These are phyloP conservation scores for Musa itinerans DNA, from an alignment of 176 grass and related monocot species.

Conservation along the genomic window DNA sequence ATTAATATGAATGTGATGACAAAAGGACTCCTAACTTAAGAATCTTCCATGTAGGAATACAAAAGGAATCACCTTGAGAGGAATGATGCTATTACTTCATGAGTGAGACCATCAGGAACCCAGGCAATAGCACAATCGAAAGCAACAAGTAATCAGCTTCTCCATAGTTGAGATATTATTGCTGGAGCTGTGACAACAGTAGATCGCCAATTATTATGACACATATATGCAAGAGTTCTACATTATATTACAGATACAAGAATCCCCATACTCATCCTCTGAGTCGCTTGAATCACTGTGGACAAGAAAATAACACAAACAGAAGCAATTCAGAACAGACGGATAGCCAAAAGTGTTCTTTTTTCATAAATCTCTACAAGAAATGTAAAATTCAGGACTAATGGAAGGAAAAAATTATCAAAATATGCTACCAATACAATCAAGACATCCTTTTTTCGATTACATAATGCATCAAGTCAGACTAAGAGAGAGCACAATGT, in stretches of 20 bases:
- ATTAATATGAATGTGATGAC: no score
- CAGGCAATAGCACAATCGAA: background rate
- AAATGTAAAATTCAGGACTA: no score
- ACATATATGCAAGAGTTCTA: background rate
- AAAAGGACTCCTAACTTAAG: no score
- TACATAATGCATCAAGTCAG: no score
- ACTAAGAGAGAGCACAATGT: no score
- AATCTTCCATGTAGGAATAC: background rate
- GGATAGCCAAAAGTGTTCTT: no score
- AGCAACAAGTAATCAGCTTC: background rate
- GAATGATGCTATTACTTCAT: background rate
- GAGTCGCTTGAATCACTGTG: slow-evolving; percentile 4
- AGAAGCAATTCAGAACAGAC: background rate
- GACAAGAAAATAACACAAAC: background rate
- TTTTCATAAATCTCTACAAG: no score
- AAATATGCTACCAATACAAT: no score
- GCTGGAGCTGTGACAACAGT: background rate
- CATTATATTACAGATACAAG: background rate
- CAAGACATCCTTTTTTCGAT: no score
- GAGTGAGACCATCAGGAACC: background rate
- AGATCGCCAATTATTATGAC: background rate
- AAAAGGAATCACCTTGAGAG: background rate
- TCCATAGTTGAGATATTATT: background rate
- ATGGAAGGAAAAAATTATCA: no score
- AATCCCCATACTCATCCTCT: slow-evolving; percentile 1